Conservation (phyloP, 495 filamentous ascomycete species). For the Extremus antarcticus region DNA sequence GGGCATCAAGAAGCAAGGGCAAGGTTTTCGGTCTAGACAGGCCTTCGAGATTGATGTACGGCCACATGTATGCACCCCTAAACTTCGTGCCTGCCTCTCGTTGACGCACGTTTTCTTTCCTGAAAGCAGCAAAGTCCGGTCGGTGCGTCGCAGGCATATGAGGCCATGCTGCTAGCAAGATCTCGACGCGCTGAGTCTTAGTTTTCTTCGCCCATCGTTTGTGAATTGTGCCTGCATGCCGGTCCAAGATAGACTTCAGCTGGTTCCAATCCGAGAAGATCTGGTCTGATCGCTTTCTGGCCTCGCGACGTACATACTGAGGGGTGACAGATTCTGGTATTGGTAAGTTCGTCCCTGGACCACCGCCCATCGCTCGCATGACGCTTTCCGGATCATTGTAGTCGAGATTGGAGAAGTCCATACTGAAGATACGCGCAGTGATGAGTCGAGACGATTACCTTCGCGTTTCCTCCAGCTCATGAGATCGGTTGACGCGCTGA, state of each 20-base stretch:
- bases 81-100: constrained; percentile 17
- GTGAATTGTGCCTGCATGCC: constrained; percentile 37
- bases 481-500: too few species aligned
- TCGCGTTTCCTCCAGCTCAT: too few species aligned
- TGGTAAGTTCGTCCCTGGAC: background rate
- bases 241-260: constrained; percentile 29
- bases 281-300: background rate
- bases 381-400: background rate
- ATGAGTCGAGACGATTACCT: background rate
- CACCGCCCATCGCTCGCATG: background rate
- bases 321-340: background rate
- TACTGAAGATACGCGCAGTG: background rate
- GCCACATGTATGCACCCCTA: constrained; percentile 37
- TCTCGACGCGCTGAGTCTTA: constrained; percentile 29
- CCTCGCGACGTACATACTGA: background rate
- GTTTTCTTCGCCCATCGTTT: constrained; percentile 43
- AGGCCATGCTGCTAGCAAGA: constrained; percentile 36
- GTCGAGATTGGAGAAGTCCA: background rate
- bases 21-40: constrained; percentile 34
- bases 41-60: constrained; percentile 50
- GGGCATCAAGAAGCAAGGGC: constrained; percentile 39
- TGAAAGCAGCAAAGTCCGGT: constrained; percentile 40
- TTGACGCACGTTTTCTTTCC: background rate
- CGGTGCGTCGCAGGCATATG: constrained; percentile 40
- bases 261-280: constrained; percentile 23